Conservation (phyloP, 495 filamentous ascomycete genomes). For the Cladorrhinum samala region DNA sequence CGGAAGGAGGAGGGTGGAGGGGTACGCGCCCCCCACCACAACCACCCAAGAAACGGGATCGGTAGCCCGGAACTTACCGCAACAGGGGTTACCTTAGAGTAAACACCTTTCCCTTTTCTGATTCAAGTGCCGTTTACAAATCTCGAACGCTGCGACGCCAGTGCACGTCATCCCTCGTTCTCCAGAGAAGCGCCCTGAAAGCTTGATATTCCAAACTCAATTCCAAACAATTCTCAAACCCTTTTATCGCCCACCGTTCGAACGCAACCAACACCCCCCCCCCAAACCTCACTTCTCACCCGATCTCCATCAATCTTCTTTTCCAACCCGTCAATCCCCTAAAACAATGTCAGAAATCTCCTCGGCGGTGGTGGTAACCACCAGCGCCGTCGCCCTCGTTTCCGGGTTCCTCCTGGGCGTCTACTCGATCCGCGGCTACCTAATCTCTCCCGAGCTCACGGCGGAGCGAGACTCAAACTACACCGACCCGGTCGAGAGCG, state of each 20-base stretch:
- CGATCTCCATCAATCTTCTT: neutral
- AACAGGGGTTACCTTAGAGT: neutral
- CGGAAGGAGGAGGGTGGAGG: no score
- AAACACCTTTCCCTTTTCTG: no score
- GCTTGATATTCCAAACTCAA: no score
- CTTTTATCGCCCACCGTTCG: neutral
- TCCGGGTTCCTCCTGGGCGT: conserved; percentile 56
- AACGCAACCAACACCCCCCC: neutral
- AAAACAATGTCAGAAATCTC: conserved; percentile 11
- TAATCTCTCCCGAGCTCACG: conserved; percentile 38
- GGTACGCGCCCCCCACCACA: no score
- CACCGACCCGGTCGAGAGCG: conserved; percentile 42
- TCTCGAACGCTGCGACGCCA: neutral
- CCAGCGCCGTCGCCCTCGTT: conserved; percentile 56
- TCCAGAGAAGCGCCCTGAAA: neutral
- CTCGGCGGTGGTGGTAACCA: conserved; percentile 46
- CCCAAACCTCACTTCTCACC: neutral
- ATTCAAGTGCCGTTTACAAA: neutral
- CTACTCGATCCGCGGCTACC: conserved; percentile 45
- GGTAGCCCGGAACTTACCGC: no score
- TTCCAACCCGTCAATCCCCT: neutral
- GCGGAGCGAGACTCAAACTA: conserved; percentile 28
- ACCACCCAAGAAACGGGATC: no score
- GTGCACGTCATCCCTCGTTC: conserved; percentile 4
- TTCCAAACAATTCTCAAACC: no score